Evolutionary conservation across 2,329 filamentous ascomycete species (phyloP).

Genomic region (Colletotrichum sp.): DNA sequence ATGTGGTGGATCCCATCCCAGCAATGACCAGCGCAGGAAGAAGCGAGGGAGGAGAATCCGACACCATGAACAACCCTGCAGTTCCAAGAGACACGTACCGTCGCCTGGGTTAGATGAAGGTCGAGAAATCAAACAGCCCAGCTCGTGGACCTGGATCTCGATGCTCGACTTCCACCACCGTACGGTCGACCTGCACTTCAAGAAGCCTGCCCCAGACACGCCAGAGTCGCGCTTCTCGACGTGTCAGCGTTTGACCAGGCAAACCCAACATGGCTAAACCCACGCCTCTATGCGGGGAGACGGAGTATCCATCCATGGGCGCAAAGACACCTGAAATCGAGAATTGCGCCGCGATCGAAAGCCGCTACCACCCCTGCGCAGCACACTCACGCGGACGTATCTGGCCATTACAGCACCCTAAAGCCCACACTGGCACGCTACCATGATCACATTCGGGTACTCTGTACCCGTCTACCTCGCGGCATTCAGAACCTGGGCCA

Average conservation of each 20-base stretch:
- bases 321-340: slow-evolving; percentile 20
- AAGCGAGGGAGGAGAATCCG: neutral
- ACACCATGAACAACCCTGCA: neutral
- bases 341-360: slow-evolving; percentile 22
- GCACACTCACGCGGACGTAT: slow-evolving; percentile 13
- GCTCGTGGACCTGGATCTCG: slow-evolving; percentile 7
- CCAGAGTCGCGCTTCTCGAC: slow-evolving; percentile 6
- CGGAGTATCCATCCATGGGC: neutral
- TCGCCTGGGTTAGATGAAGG: neutral
- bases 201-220: neutral
- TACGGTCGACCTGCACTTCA: neutral
- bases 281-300: slow-evolving; percentile 22
- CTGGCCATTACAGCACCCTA: slow-evolving; percentile 2
- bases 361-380: slow-evolving; percentile 10
- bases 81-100: neutral
- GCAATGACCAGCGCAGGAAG: neutral
- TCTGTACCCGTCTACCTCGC: neutral
- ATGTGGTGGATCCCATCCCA: neutral
- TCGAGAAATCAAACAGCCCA: neutral
- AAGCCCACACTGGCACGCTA: slow-evolving; percentile 1
- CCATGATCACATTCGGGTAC: neutral
- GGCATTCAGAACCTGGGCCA: neutral
- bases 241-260: slow-evolving; percentile 11
- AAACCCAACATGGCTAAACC: neutral
- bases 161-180: slow-evolving; percentile 2